Evolutionary conservation across 2,329 filamentous ascomycete species (phyloP).

Genomic region (Exophiala mesophila): DNA sequence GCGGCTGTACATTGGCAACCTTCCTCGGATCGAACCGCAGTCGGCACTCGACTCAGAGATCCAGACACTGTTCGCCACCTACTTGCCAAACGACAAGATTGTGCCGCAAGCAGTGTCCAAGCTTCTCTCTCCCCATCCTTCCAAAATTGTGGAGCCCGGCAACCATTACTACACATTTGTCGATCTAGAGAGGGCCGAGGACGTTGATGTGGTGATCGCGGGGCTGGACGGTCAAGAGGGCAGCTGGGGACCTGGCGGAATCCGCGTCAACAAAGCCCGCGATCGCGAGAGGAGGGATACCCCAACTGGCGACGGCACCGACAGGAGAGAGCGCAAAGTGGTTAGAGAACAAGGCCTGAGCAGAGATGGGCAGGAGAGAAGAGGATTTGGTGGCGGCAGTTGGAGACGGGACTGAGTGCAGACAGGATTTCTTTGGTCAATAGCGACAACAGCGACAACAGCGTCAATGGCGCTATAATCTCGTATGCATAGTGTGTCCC

Average conservation of each 20-base stretch:
- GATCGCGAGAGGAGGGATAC: conserved; percentile 33
- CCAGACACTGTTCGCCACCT: conserved; percentile 36
- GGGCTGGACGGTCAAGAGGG: conserved; percentile 38
- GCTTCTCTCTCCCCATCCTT: conserved; percentile 56
- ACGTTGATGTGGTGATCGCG: conserved; percentile 50
- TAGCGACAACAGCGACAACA: no score
- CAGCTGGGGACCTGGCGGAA: conserved; percentile 29
- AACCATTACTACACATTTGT: conserved; percentile 63
- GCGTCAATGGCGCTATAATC: no score
- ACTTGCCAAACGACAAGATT: conserved; percentile 31
- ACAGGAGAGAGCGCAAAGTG: conserved; percentile 23
- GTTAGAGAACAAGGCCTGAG: conserved; percentile 18
- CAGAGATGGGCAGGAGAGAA: conserved; percentile 6
- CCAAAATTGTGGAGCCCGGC: conserved; percentile 47
- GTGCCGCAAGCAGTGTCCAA: conserved; percentile 46
- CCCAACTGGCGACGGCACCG: background rate
- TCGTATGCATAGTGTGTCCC: no score
- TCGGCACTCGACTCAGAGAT: conserved; percentile 40
- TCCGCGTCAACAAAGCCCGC: conserved; percentile 38
- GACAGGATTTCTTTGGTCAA: no score
- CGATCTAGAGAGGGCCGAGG: conserved; percentile 53
- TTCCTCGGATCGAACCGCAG: conserved; percentile 42
- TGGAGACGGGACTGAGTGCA: conserved; percentile 6
- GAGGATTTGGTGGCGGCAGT: background rate
- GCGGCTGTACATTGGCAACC: conserved; percentile 44